phyloP scores from a whole-genome alignment of 805 yeast species.

The Teunomyces pallodes region DNA sequence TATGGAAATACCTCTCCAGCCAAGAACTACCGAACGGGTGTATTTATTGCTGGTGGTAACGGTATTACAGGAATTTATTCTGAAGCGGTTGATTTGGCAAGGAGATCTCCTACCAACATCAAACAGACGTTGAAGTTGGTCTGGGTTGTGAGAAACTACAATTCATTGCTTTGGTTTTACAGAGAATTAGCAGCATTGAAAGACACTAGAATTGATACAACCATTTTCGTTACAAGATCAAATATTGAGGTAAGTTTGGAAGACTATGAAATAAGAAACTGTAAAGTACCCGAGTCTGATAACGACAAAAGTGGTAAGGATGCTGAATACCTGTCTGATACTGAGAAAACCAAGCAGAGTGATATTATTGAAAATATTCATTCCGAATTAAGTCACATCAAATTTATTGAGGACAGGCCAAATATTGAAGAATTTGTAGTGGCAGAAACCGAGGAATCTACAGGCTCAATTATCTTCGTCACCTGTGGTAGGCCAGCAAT shows the following conservation, averaged over 20 bases:
- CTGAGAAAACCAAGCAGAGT: background rate
- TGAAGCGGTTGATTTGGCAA: constrained; percentile 20
- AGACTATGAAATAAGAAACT: background rate
- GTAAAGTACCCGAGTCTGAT: constrained; percentile 5
- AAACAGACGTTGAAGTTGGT: constrained; percentile 13
- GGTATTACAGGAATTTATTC: constrained; percentile 61
- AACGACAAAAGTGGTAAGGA: constrained; percentile 2
- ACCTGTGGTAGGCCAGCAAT: constrained; percentile 31
- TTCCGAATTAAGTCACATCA: constrained; percentile 20
- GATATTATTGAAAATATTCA: background rate
- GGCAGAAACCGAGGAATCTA: constrained; percentile 6
- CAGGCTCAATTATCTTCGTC: constrained; percentile 18
- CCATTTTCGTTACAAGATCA: constrained; percentile 39
- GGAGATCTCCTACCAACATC: constrained; percentile 14
- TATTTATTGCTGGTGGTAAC: constrained; percentile 69
- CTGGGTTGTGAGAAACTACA: constrained; percentile 25
- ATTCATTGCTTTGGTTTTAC: constrained; percentile 23
- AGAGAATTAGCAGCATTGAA: constrained; percentile 19
- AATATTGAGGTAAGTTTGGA: constrained; percentile 1
- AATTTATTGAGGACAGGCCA: constrained; percentile 34
- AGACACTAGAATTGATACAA: constrained; percentile 24
- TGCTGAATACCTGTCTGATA: constrained; percentile 18
- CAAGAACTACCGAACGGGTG: constrained; percentile 48
- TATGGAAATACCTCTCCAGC: constrained; percentile 49
- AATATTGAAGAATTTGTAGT: constrained; percentile 6